Evolutionary conservation across 257 asterid species (phyloP), one percentile per base, ranked within the genome.

Genomic region (Paulownia fortunei): DNA sequence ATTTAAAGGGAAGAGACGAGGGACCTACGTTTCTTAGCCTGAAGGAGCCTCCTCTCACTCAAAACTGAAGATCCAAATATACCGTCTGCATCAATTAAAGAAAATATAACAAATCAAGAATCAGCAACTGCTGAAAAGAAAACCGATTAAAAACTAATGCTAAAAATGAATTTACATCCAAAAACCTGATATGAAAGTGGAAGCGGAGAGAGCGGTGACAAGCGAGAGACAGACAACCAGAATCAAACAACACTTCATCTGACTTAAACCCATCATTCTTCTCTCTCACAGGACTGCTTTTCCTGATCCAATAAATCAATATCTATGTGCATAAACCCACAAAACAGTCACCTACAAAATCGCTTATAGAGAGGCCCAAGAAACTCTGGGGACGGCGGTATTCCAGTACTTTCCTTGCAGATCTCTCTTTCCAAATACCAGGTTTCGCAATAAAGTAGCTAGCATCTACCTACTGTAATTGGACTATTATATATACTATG

Each of bases 31-130:
- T 82, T 88, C 89, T 78, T 89, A 80, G 87, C 84, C 78, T 89
- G 97, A 73, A 92, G 94, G 26, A 92, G 89, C 84, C 87, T 91
- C 74, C 97, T 88, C 80, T 89, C 93, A 26, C 84, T 39, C 56
- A 83, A 80, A 80, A 69, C 81, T 24, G 85, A 73, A 73, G 86
- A 78, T 64, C 84, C 86, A 83, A 87, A 87, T 34, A 91, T 23
- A 67, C 79, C 90, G 64, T 91, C 94, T 92, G 88, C 84, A 62
- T 62, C 82, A 84, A 49, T 8, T 5, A 18, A 78, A 70, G 10
- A 82, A 56, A 37, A 27, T 6, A 15, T 5, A 58, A 51, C 32
- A 44, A 44, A 72, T 24, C 23, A 42, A 54, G 30, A 59, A 79
- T 44, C 36, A 58, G 58, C 74, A 66, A 58, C 26, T 12, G 46